Base-by-base conservation (phyloP, 306 rosid genomes). In the Oxytropis ochrocephala region DNA sequence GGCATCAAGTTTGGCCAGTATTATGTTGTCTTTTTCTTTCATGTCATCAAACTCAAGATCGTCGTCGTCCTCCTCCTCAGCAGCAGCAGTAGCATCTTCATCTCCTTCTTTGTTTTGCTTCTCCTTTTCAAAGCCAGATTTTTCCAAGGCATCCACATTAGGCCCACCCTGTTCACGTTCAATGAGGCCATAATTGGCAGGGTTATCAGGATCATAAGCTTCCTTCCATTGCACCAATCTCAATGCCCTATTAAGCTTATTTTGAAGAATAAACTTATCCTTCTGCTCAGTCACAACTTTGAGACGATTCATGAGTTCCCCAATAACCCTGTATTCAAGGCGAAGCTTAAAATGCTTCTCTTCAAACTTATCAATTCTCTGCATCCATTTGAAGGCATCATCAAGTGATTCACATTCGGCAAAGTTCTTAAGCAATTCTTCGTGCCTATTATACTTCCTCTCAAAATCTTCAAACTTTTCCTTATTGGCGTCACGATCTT, bases 211-310 rank as follows among this genome's bases (percentile, higher is more conserved):
- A 79, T 94, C 97, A 80, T 81, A 87, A 42, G 94, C 90, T 59
- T 90, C 98, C 80, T 80, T 88, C 97, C 97, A 88, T 57, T 83
- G 82, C 75, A 91, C 88, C 85, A 90, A 56, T 73, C 97, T 84
- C 88, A 81, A 67, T 13, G 95, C 96, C 79, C 98, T 90, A 64
- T 90, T 94, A 14, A 94, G 80, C 68, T 94, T 94, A 8, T 85
- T 85, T 50, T 94, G 90, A 64, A 94, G 78, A 78, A 94, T 52
- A 66, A 94, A 94, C 64, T 74, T 90, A 35, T 90, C 96, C 81
- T 87, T 94, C 55, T 86, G 82, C 67, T 85, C 92, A 0, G 95
- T 78, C 1, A 27, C 96, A 16, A 81, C 85, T 81, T 90, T 94
- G 44, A 94, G 81, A 4, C 83, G 87, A 70, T 93, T 88, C 86